phyloP scores from a whole-genome alignment of 1,284 basidiomycete genomes.

The Dichomitus squalens region DNA sequence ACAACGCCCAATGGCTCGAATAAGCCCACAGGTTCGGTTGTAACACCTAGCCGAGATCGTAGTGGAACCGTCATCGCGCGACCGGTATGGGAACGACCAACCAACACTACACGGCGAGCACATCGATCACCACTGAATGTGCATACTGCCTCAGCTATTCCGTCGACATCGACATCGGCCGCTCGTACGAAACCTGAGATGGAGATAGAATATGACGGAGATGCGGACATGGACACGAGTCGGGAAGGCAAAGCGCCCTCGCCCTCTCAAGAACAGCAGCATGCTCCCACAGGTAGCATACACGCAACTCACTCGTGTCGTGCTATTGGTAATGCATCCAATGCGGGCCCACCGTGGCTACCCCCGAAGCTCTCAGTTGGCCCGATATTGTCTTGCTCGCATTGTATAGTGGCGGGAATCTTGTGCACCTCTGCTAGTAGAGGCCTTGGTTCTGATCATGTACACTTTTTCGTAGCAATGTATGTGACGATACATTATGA shows the following conservation, averaged over 20 bases:
- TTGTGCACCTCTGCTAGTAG: too few relatives aligned
- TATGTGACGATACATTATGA: too few relatives aligned
- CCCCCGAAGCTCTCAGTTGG: too few relatives aligned
- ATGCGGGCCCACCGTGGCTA: slow-evolving; percentile 44
- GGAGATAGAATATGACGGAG: slow-evolving; percentile 74
- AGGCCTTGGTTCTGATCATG: too few relatives aligned
- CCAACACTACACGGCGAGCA: slow-evolving; percentile 29
- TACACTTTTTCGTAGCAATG: too few relatives aligned
- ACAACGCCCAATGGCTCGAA: slow-evolving; percentile 58
- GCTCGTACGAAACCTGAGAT: slow-evolving; percentile 65
- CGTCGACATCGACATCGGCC: slow-evolving; percentile 55
- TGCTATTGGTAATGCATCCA: slow-evolving; percentile 66
- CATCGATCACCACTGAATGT: slow-evolving; percentile 35
- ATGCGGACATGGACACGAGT: slow-evolving; percentile 54
- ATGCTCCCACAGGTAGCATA: slow-evolving; percentile 34
- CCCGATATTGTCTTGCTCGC: too few relatives aligned
- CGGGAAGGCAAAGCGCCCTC: slow-evolving; percentile 36
- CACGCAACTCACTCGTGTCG: slow-evolving; percentile 40
- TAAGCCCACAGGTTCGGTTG: slow-evolving; percentile 60
- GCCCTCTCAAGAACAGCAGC: slow-evolving; percentile 42
- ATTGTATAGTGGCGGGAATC: too few relatives aligned
- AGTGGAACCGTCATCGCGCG: slow-evolving; percentile 76
- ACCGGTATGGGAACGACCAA: slow-evolving; percentile 56
- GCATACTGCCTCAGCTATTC: slow-evolving; percentile 33
- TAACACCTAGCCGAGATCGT: slow-evolving; percentile 61